Evolutionary conservation across 2,329 filamentous ascomycete genomes (phyloP), one percentile per base, ranked within the genome.

Genomic region (Fusarium pininemorale): DNA sequence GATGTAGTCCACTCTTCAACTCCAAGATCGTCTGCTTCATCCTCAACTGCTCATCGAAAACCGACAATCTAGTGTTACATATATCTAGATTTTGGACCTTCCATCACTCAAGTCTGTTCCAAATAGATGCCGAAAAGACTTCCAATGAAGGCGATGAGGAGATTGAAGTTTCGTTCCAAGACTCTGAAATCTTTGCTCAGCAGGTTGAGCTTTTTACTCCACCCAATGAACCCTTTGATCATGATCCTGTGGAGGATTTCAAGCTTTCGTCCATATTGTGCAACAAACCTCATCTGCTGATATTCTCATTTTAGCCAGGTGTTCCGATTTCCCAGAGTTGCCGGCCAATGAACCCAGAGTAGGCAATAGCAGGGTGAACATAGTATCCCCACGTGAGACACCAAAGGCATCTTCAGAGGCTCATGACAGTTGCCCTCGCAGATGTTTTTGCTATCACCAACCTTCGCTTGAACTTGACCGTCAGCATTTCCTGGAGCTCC

Each of bases 331-430:
- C n/a, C 6, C 12, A 3, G 5, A 47, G 44, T 18, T 44, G 41
- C 41, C 24, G n/a, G 18, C 16, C 10, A 44, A 44, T 16, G 41
- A 3, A 12, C 3, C n/a, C 5, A 11, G n/a, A 6, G 42, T 13
- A 13, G 42, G 6, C 11, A 44, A 10, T 1, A 18, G n/a, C 42
- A 0, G 5, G 42, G 0, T 18, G 7, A n/a, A 44, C n/a, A 24
- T 24, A 2, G 7, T 28, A 9, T 6, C 24, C 3, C 44, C 44
- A 5, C 24, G 44, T 10, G 8, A 47, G 18, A 47, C 44, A 22
- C 24, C 44, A 47, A 47, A 28, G 8, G 24, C 22, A 13, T 28
- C 44, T 47, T 28, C 24, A 47, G 44, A 28, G 26, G 4, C 44
- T 47, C 44, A 28, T 13, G 8, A 10, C 8, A 0, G 18, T 22